Base-by-base conservation (phyloP, 306 rosid genomes). In the Astragalus membranaceus region DNA sequence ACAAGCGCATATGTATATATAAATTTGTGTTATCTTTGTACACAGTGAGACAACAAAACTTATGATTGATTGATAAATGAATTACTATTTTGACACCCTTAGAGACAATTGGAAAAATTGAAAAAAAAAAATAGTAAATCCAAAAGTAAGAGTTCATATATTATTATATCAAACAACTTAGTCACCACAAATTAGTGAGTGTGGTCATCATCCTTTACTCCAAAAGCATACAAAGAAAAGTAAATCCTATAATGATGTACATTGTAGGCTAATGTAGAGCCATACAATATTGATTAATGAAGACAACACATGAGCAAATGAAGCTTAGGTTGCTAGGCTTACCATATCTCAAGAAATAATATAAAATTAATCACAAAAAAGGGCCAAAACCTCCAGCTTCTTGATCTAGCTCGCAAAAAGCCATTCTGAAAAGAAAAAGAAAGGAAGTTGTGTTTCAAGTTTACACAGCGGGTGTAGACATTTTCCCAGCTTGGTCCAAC, bases 401-500 rank as follows among this genome's bases (percentile, higher is more conserved):
- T 17, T 51, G 39, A 66, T 68, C 69, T 47, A 70, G 33, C 11
- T 5, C 42, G 72, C 8, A 1, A 47, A 63, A 10, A 23, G 5
- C 54, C 49, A 47, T 43, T 64, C 15, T 4, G 29, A 13, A 30
- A 8, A 35, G 2, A 35, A 15, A 15, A 29, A 10, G 11, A 10
- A 61, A 15, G 6, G 16, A 3, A 57, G 17, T 0, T 16, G 54
- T 8, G 2, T 30, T 15, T 6, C n/a, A 49, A 16, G 1, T 75
- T 80, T 82, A 92, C 67, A 50, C 48, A 6, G 76, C 2, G 50
- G 95, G 83, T 6, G 89, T 29, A 16, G 88, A 32, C 33, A 74
- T 41, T 69, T 83, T 95, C 41, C 88, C 91, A 59, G 82, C 84
- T 46, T 76, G 90, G 43, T 95, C 99, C 82, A 95, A 60, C 4